These are phyloP conservation scores for Zalerion maritima DNA, from an alignment of 495 filamentous ascomycete genomes.

Conservation along the genomic window DNA sequence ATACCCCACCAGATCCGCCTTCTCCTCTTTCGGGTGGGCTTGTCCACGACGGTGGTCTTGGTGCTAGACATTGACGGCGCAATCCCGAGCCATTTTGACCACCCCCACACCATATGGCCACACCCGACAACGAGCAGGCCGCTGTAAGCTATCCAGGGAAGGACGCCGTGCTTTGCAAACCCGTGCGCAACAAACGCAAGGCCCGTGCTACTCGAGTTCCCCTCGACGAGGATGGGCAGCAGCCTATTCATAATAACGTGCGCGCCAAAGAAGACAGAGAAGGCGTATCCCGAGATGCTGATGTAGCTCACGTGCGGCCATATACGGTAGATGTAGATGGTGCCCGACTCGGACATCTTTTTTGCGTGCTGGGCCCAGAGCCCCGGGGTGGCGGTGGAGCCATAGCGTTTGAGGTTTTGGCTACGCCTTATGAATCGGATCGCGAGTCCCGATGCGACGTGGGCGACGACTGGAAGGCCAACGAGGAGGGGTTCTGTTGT, in stretches of 20 bases:
- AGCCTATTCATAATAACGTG: conserved; percentile 60
- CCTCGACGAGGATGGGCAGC: conserved; percentile 59
- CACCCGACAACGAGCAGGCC: conserved; percentile 52
- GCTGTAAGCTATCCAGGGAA: conserved; percentile 53
- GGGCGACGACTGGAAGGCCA: conserved; percentile 39
- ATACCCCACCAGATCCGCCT: conserved; percentile 54
- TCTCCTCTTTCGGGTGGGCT: conserved; percentile 29
- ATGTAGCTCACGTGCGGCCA: conserved; percentile 59
- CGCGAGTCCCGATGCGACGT: conserved; percentile 51
- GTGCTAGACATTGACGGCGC: conserved; percentile 27
- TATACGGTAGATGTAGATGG: conserved; percentile 23
- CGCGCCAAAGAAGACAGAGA: conserved; percentile 45
- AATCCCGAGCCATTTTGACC: conserved; percentile 55
- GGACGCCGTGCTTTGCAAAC: conserved; percentile 49
- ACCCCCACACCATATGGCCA: conserved; percentile 74
- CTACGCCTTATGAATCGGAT: conserved; percentile 60
- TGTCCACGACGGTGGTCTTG: conserved; percentile 28
- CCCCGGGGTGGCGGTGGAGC: conserved; percentile 24
- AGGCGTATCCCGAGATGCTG: conserved; percentile 49
- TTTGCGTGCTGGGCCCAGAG: conserved; percentile 24
- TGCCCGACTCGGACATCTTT: conserved; percentile 10
- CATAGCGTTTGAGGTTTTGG: conserved; percentile 54
- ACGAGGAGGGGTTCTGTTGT: conserved; percentile 48
- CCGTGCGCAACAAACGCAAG: conserved; percentile 77
- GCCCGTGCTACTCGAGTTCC: conserved; percentile 67